Evolutionary conservation across 176 grass and related monocot species (phyloP).

Genomic region (Hsuehochloa calcarea): DNA sequence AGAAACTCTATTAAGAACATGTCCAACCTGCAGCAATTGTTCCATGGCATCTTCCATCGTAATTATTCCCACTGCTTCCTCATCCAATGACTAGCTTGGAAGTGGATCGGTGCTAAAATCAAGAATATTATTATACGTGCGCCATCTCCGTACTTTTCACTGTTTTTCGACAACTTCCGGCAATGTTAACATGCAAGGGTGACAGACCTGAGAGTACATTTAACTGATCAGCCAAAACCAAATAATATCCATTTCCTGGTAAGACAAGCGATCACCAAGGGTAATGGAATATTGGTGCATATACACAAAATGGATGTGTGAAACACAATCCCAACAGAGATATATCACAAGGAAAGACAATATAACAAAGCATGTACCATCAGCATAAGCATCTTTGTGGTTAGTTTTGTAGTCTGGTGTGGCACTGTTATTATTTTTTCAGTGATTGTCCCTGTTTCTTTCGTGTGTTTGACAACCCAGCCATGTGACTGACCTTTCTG

Average conservation of each 20-base stretch:
- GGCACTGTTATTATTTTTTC: constrained; percentile 54
- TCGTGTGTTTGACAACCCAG: constrained; percentile 75
- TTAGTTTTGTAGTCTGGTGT: constrained; percentile 57
- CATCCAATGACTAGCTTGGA: constrained; percentile 77
- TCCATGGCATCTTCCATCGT: constrained; percentile 99
- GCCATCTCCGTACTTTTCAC: constrained; percentile 58
- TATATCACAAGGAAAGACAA: constrained; percentile 11
- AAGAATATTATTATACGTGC: constrained; percentile 76
- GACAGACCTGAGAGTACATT: constrained; percentile 52
- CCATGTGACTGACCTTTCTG: constrained; percentile 99
- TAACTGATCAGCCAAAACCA: constrained; percentile 46
- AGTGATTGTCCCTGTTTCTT: constrained; percentile 38
- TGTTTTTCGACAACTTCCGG: constrained; percentile 52
- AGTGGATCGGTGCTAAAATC: constrained; percentile 82
- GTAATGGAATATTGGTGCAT: constrained; percentile 12
- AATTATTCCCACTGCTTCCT: constrained; percentile 95
- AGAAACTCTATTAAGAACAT: constrained; percentile 10
- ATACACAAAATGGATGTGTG: constrained; percentile 14
- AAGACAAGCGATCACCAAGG: constrained; percentile 24
- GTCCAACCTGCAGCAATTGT: constrained; percentile 78
- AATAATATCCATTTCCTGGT: constrained; percentile 21
- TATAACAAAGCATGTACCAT: constrained; percentile 46
- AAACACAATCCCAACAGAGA: background rate
- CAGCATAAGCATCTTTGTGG: constrained; percentile 36
- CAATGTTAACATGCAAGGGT: constrained; percentile 35